Base-by-base conservation (phyloP, 2,329 filamentous ascomycete genomes). In the Pseudogymnoascus sp. region DNA sequence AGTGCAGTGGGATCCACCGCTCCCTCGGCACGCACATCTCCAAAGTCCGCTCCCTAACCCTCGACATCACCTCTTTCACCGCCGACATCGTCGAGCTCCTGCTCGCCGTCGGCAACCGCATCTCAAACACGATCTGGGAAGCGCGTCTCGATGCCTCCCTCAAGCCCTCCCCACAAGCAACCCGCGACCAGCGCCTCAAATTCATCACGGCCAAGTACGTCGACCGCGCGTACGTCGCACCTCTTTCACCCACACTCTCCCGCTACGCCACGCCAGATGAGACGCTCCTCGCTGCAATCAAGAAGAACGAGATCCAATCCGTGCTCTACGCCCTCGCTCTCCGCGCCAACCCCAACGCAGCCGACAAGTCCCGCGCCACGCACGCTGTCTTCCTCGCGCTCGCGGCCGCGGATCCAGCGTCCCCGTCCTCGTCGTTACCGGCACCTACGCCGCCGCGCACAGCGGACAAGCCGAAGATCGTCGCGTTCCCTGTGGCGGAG, bases 61-160 rank as follows among this genome's bases (percentile, higher is more conserved):
- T 99, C 41, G 94, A 99, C 71, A 95, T 95, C 66, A 92, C 90
- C 60, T 97, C 92, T 0, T 99, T 99, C 73, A 97, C 94, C 3
- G 88, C 90, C 68, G 95, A 99, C 78, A 96, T 97, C 72, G 89
- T 99, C 72, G 95, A 99, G 71, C 82, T 99, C 57, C 81, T 99
- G 41, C 79, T 97, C 62, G 86, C 93, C 62, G 86, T 99, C 64
- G 95, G 95, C 64, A 99, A 99, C 72, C 85, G 92, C 58, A 86
- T 97, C 59, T 94, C 92, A 68, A 99, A 99, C 74, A 93, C 93
- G 87, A 82, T 99, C 18, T 99, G 92, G 91, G 94, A 99, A 76
- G 87, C 91, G 12, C 89, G 78, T 64, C 80, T 97, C 22, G 91
- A 97, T 62, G 81, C 82, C 22, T 77, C 81, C 5, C 70, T 82